A percentile compares a stretch with the other conserved stretches of the same genome.
phyloP scores from a whole-genome alignment of 768 basidiomycete genomes.

The Leccinellum rugosiceps region DNA sequence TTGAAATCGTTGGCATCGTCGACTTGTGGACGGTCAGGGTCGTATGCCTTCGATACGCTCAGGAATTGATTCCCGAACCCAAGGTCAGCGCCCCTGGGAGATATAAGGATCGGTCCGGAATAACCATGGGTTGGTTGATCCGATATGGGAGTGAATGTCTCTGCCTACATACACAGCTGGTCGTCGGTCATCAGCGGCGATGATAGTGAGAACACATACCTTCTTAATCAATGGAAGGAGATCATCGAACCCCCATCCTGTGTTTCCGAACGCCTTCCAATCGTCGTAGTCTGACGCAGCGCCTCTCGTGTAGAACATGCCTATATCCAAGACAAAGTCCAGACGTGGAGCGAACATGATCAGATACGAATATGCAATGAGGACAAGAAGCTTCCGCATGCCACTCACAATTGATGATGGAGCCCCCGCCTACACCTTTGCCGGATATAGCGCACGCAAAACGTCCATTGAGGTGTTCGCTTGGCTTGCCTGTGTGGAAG shows the following conservation, averaged over 20 bases:
- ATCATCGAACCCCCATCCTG: constrained; percentile 57
- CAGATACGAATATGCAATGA: no score
- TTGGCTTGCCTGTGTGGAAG: background rate
- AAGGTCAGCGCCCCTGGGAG: no score
- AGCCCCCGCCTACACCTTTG: background rate
- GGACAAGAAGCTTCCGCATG: no score
- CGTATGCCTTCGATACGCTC: no score
- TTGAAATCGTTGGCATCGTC: background rate
- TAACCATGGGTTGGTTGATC: no score
- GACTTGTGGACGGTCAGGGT: no score
- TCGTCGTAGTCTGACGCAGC: constrained; percentile 63
- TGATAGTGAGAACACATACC: constrained; percentile 28
- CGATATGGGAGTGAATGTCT: no score
- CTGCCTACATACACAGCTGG: no score
- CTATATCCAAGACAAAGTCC: background rate
- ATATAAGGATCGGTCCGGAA: no score
- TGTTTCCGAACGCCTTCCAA: constrained; percentile 49
- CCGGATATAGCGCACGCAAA: background rate
- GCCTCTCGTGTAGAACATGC: constrained; percentile 53
- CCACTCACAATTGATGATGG: background rate
- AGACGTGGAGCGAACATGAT: no score
- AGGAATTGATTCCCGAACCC: no score
- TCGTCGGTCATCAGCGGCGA: no score
- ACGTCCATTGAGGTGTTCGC: background rate
- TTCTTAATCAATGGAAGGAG: constrained; percentile 58